Evolutionary conservation across 768 basidiomycete species (phyloP), one percentile per base, ranked within the genome.

Genomic region (Calvatia gigantea): DNA sequence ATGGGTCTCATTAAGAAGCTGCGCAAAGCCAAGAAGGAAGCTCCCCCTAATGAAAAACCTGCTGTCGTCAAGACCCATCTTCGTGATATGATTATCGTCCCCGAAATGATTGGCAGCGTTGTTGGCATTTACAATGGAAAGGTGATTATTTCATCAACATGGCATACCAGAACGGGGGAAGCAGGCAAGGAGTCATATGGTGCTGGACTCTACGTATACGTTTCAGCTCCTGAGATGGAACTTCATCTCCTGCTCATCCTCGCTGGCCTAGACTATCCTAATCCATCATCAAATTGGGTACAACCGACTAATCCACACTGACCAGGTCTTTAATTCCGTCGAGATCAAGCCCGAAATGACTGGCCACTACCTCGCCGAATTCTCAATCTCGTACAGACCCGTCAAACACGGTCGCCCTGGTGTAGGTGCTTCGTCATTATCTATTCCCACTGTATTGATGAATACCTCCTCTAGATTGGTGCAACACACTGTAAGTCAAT

Each of bases 261-360:
- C 37, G 19, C 23, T 37, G 11, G 8, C 37, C 19, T 14, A 9
- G 19, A 28, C 5, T 25, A 21, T 28, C 25, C 3, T 6, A 9
- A 17, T 33, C 33, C 45, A 32, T 44, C 23, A 32, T 33, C 47
- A 49, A 11, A 15, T 38, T 11, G 15, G n/a, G 43, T 32, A 35
- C 49, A 33, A 3, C 21, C 31, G 15, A 51, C 29, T 32, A 25
- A 42, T 35, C 11, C 29, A 27, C 42, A 31, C 11, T 19, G 50
- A 42, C 14, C 54, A 92, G 89, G 86, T 88, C 59, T 94, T 94
- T 82, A 94, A 93, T 80, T 87, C 93, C 39, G 94, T 98, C 61
- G 96, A 98, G 77, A 95, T 98, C 81, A 98, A 96, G 81, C 95
- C 97, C 62, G 97, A 99, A 76, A 99, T 99, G 97, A 92, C 90